Evolutionary conservation across 495 filamentous ascomycete species (phyloP), one percentile per base, ranked within the genome.

Genomic region (Hypoxylon subgilvum): DNA sequence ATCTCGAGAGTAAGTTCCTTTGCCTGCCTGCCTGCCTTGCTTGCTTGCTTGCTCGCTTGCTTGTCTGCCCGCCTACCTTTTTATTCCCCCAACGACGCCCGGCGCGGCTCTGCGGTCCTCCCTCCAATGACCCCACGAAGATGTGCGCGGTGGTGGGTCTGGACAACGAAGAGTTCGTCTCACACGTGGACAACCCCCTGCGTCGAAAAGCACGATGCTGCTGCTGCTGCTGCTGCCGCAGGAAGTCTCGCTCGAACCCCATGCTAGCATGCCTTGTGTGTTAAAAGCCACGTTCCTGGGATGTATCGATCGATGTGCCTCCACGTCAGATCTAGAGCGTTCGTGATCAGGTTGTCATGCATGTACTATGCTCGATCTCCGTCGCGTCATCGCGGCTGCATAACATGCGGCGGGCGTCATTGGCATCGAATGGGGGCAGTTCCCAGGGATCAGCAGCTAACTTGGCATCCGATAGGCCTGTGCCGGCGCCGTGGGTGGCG

Each of bases 401-500:
- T 62, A 67, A n/a, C 43, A 44, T 45, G 58, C 46, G 21, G 36
- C 42, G 54, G 57, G 66, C 57, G 64, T 60, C 62, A 63, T 69
- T 61, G 66, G 65, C 56, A 65, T 68, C 67, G 62, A 65, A 71
- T 54, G 53, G 57, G 45, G 52, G 61, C 51, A 38, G 27, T 32
- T 63, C 55, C 61, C 60, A 61, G 48, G 31, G 61, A 75, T 74
- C 58, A 69, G 69, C 61, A 66, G 72, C 78, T 80, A 76, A 82
- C 69, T 59, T 56, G 63, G 63, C 68, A 67, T 69, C 68, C 72
- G 61, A 72, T 77, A 98, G 94, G 92, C 79, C 86, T 98, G 73
- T 98, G 94, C 80, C 88, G 87, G 71, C 93, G 94, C 68, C 92
- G 94, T 73, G 88, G 88, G 73, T 98, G 94, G 94, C 86, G 86